These are phyloP conservation scores for Phytophthora foliorum DNA, from an alignment of 352 stramenopile genomes.

Conservation along the genomic window DNA sequence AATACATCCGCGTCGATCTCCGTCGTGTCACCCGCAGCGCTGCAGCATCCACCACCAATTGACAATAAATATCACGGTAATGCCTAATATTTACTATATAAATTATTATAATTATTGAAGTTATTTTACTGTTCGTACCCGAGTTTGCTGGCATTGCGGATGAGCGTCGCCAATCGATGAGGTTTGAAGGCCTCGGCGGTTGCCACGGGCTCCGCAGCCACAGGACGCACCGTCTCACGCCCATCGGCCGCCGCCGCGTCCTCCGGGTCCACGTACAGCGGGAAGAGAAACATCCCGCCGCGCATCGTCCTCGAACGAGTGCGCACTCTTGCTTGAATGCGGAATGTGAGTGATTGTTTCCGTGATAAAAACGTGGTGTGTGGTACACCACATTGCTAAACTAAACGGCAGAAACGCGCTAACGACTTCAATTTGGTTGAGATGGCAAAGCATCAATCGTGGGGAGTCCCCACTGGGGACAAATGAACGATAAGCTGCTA, in stretches of 20 bases:
- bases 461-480: too few relatives aligned
- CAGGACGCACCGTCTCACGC: conserved; percentile 29
- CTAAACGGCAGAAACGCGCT: not conserved
- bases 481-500: too few relatives aligned
- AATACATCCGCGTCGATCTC: conserved; percentile 47
- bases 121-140: conserved; percentile 39
- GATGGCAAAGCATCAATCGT: too few relatives aligned
- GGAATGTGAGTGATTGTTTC: conserved; percentile 42
- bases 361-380: conserved; percentile 3
- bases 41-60: conserved; percentile 2
- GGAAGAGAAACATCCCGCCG: conserved; percentile 62
- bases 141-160: conserved; percentile 50
- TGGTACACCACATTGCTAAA: conserved; percentile 12
- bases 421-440: too few relatives aligned
- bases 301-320: conserved; percentile 47
- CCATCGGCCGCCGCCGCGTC: conserved; percentile 40
- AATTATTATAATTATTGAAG: conserved; percentile 2
- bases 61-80: conserved; percentile 1
- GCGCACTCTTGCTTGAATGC: conserved; percentile 24
- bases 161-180: conserved; percentile 50
- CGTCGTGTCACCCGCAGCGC: conserved; percentile 27
- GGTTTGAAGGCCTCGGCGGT: conserved; percentile 36
- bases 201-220: conserved; percentile 18
- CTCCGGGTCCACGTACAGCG: conserved; percentile 52
- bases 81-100: not conserved